Evolutionary conservation across 176 grass and related monocot species (phyloP), one percentile per base, ranked within the genome.

Genomic region (Dendrocalamus sinicus): DNA sequence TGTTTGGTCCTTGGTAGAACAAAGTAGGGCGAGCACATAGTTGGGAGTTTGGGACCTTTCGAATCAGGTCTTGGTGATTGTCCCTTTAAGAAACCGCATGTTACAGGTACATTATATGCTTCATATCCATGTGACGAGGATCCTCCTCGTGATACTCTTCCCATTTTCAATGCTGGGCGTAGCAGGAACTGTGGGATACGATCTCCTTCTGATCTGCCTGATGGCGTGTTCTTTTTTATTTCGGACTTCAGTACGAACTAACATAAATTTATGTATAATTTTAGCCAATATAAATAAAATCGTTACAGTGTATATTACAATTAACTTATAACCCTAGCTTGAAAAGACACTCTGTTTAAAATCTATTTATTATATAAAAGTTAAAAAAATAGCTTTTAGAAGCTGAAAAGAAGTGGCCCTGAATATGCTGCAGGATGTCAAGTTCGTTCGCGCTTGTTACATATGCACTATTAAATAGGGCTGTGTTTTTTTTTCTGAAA

Each of bases 111-210:
- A 11, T 48, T 46, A 9, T 37, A 23, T 22, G 54, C 44, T 5
- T 20, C 1, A 5, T 11, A 40, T 5, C 57, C 84, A 86, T 87
- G 89, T 87, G 84, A 53, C 26, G 4, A 22, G 46, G 80, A 87
- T 87, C 89, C 57, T 67, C 89, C 19, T 57, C 73, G 84, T 40
- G 80, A 90, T 90, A 61, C 67, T 23, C 20, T 83, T 8, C 9
- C 52, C 72, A 14, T 67, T 75, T 47, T 50, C 71, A 57, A 59
- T 59, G 70, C 62, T 7, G 17, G 67, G 41, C 77, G 14, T 81
- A 59, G 68, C 30, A 55, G 69, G 22, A 41, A 40, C 45, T 68
- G 73, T 7, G 24, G 6, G 28, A 30, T 65, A 15, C 6, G 62
- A 53, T 75, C 26, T 10, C 70, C 22, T 30, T 23, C 45, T 17